Evolutionary conservation across 208 protist species (phyloP), one percentile per base, ranked within the genome.

Genomic region (Kentomonas sorsogonicus): DNA sequence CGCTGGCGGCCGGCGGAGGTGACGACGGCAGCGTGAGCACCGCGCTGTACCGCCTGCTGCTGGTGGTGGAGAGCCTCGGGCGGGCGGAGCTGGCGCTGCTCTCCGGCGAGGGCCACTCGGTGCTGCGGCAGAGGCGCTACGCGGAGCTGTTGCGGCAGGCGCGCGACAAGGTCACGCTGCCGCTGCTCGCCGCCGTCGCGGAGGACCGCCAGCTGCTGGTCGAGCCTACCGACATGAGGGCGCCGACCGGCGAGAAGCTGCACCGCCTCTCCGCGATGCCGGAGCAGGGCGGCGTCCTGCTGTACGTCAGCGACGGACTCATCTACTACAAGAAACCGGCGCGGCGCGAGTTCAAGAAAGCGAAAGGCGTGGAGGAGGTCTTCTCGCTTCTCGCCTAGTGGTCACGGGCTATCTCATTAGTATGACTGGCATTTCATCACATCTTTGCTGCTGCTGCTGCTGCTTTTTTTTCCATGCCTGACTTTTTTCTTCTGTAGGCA

Each of bases 261-360:
- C 83, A 94, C 50, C 68, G 68, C 2, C 66, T 94, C 26, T 80
- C 79, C 69, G 72, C 75, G 18, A 73, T 94, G 55, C 68, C 76
- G 53, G 59, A 72, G 30, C 33, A 56, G 18, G 27, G 36, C 15
- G 38, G 34, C 1, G 45, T 40, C 2, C 86, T 83, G 45, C 59
- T 89, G 15, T 93, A 91, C 59, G 27, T 93, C n/a, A 74, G 85
- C 26, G 65, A 83, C 45, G 86, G 86, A 18, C 64, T 70, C 30
- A 53, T 94, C 2, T 86, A 74, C 45, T 75, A 80, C 45, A 85
- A 83, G 48, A 52, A 60, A 7, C 69, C 71, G 1, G 51, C 74
- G 2, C 41, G 63, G n/a, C 51, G 67, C 10, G 50, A 52, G 15
- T 90, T 85, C 48, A 78, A 77, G 23, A 56, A 64, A 0, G 80